Conservation (phyloP, 2,329 filamentous ascomycete species). For the Xylaria sp. region DNA sequence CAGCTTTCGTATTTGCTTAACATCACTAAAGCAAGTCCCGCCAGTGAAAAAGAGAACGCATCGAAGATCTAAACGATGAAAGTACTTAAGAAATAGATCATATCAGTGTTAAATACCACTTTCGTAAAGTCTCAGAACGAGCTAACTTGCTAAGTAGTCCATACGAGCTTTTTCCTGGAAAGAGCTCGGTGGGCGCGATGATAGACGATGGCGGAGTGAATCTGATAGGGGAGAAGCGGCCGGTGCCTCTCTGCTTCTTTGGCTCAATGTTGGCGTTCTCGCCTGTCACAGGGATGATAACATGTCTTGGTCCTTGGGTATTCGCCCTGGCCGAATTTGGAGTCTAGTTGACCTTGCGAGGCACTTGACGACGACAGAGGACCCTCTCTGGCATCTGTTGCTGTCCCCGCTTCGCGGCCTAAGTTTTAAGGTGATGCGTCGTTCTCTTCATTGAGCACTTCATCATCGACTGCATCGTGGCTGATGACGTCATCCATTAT, state of each 20-base stretch:
- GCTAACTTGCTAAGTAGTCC: constrained; percentile 32
- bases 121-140: background rate
- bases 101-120: constrained; percentile 17
- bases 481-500: no score
- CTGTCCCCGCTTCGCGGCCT: constrained; percentile 1
- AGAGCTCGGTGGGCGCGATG: constrained; percentile 38
- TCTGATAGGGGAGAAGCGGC: constrained; percentile 41
- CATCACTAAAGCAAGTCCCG: constrained; percentile 53
- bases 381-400: background rate
- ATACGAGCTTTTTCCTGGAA: constrained; percentile 26
- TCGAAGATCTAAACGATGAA: constrained; percentile 40
- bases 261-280: background rate
- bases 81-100: constrained; percentile 34
- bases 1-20: constrained; percentile 45
- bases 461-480: no score
- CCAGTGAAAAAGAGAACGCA: constrained; percentile 52
- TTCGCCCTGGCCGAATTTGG: no score
- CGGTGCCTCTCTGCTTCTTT: constrained; percentile 38
- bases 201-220: constrained; percentile 39
- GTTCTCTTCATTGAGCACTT: background rate
- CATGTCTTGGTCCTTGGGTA: background rate
- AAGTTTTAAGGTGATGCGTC: background rate
- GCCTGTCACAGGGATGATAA: background rate
- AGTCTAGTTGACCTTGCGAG: constrained; percentile 23
- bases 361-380: constrained; percentile 43